These are phyloP conservation scores for Phaeosphaeriaceae sp. DNA, from an alignment of 2,329 filamentous ascomycete species.

Conservation along the genomic window DNA sequence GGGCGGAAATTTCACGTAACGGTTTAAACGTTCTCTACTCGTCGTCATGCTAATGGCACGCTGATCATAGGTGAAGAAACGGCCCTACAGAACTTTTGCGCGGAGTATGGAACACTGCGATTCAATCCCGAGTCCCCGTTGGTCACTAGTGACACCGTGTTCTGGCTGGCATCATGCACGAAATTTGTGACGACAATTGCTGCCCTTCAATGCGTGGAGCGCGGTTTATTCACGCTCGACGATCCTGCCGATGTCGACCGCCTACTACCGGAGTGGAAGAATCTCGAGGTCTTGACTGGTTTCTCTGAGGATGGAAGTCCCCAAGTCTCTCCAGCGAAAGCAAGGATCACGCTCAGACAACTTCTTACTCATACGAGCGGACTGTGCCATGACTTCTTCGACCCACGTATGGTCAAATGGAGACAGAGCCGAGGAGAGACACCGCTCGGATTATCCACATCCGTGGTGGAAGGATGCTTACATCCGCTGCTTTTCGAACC, in stretches of 20 bases:
- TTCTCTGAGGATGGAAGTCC: slow-evolving; percentile 18
- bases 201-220: slow-evolving; percentile 40
- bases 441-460: slow-evolving; percentile 11
- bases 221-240: slow-evolving; percentile 33
- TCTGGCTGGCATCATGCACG: slow-evolving; percentile 43
- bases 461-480: slow-evolving; percentile 17
- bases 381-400: slow-evolving; percentile 28
- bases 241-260: slow-evolving; percentile 27
- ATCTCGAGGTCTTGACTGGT: slow-evolving; percentile 25
- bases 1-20: slow-evolving; percentile 1
- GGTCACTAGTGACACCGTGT: slow-evolving; percentile 27
- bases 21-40: not conserved
- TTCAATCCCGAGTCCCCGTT: slow-evolving; percentile 19
- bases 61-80: slow-evolving; percentile 5
- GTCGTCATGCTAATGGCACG: slow-evolving; percentile 2
- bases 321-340: slow-evolving; percentile 19
- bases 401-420: slow-evolving; percentile 23
- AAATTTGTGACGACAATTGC: slow-evolving; percentile 38
- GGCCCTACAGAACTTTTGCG: slow-evolving; percentile 16
- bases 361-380: slow-evolving; percentile 39
- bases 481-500: slow-evolving; percentile 38
- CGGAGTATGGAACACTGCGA: slow-evolving; percentile 23
- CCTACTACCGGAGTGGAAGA: slow-evolving; percentile 34
- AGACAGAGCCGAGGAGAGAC: slow-evolving; percentile 19
- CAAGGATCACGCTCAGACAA: slow-evolving; percentile 27